A percentile compares a stretch with the other conserved stretches of the same genome.
These are phyloP conservation scores for Malus hybrid DNA, from an alignment of 331 rosid species.

Conservation along the genomic window DNA sequence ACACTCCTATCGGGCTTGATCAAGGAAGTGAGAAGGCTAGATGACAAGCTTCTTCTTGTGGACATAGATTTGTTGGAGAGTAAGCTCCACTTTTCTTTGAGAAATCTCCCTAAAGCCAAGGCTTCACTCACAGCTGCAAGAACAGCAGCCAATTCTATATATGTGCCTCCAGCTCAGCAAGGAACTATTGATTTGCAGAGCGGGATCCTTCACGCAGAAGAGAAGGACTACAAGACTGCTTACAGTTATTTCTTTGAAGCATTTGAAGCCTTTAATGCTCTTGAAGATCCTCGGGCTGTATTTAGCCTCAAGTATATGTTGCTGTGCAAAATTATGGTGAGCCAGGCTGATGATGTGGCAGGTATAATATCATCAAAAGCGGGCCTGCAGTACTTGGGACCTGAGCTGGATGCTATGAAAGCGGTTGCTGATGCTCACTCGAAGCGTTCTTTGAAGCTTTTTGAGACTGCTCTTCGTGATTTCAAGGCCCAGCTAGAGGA, in stretches of 20 bases:
- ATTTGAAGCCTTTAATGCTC: slow-evolving; percentile 89
- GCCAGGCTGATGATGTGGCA: slow-evolving; percentile 86
- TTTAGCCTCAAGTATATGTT: slow-evolving; percentile 93
- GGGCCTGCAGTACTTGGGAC: slow-evolving; percentile 76
- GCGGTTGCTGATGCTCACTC: slow-evolving; percentile 96
- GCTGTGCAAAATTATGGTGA: slow-evolving; percentile 89
- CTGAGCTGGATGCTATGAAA: slow-evolving; percentile 96
- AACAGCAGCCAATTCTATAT: slow-evolving; percentile 95
- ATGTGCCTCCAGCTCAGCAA: slow-evolving; percentile 97
- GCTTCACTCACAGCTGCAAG: slow-evolving; percentile 96
- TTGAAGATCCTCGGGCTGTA: slow-evolving; percentile 87
- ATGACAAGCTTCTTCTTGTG: slow-evolving; percentile 94
- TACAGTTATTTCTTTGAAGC: slow-evolving; percentile 92
- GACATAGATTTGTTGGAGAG: slow-evolving; percentile 95
- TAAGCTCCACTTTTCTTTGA: slow-evolving; percentile 79
- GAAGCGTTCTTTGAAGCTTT: slow-evolving; percentile 78
- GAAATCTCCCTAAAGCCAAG: slow-evolving; percentile 96
- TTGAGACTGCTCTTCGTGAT: slow-evolving; percentile 72
- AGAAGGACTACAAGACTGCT: slow-evolving; percentile 93
- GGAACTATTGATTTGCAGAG: slow-evolving; percentile 95
- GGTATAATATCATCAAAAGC: slow-evolving; percentile 94
- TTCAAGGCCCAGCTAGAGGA: slow-evolving; percentile 88
- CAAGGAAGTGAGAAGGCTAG: slow-evolving; percentile 94
- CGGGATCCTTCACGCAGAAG: slow-evolving; percentile 96
- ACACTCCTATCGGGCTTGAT: slow-evolving; percentile 72